A percentile compares a stretch with the other conserved stretches of the same genome.
Conservation (phyloP, 1,139 yeast species). For the Hanseniaspora uvarum region DNA sequence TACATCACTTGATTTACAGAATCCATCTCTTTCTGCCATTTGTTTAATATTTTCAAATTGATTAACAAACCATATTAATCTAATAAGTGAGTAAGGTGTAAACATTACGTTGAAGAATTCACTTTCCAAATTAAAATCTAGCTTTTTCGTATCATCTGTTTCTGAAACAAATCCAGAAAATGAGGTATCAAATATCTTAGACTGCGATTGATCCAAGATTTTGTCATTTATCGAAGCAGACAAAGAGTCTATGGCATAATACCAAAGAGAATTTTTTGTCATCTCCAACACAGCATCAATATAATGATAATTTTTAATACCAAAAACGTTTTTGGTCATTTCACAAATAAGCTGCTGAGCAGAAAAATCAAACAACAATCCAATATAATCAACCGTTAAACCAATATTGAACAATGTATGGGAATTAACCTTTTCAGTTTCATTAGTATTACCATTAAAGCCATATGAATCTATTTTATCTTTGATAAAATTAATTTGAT, state of each 20-base stretch:
- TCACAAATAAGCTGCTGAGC: constrained; percentile 15
- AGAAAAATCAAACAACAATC: constrained; percentile 12
- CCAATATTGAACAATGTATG: constrained; percentile 1
- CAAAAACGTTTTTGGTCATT: not conserved
- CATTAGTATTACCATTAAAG: not conserved
- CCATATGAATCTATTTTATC: not conserved
- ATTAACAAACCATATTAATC: constrained; percentile 32
- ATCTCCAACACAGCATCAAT: not conserved
- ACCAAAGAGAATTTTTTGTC: constrained; percentile 22
- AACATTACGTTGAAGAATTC: constrained; percentile 48
- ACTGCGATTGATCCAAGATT: constrained; percentile 27
- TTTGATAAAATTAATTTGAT: not conserved
- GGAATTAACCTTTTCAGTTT: not conserved
- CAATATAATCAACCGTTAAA: constrained; percentile 12
- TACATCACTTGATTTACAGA: not conserved
- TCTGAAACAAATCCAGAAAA: constrained; percentile 29
- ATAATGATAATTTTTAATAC: constrained; percentile 5
- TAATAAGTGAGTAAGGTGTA: constrained; percentile 43
- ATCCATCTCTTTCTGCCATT: not conserved
- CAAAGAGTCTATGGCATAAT: constrained; percentile 25
- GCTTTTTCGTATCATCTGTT: constrained; percentile 27
- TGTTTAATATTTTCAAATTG: constrained; percentile 20
- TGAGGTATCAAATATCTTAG: constrained; percentile 36
- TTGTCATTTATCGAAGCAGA: constrained; percentile 28
- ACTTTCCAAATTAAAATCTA: constrained; percentile 49